A percentile compares a stretch with the other conserved stretches of the same genome.
Evolutionary conservation across 306 rosid species (phyloP).

Genomic region (Inga oerstediana): DNA sequence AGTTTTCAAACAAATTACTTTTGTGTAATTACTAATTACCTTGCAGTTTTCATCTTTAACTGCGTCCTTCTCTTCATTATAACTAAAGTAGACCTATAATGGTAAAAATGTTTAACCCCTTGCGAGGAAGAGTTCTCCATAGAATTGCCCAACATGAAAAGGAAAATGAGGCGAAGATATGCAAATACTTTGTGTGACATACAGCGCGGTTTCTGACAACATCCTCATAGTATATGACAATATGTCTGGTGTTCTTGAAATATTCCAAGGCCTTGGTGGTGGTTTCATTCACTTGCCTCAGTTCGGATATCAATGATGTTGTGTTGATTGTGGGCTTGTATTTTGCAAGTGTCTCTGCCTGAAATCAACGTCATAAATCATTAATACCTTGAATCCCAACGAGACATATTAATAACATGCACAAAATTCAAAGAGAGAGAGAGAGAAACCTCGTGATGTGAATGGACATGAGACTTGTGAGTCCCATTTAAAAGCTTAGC

Average conservation of each 20-base stretch:
- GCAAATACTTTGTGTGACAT: conserved; percentile 37
- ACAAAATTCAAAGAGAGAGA: conserved; percentile 31
- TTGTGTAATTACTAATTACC: background rate
- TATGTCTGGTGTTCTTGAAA: conserved; percentile 87
- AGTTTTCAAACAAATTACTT: background rate
- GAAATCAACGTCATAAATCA: conserved; percentile 45
- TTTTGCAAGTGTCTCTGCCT: conserved; percentile 89
- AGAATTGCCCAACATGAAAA: background rate
- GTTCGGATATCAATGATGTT: conserved; percentile 57
- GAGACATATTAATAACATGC: background rate
- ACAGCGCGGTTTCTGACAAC: conserved; percentile 79
- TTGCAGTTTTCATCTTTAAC: background rate
- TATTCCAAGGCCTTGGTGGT: conserved; percentile 81
- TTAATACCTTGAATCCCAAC: background rate
- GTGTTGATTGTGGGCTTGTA: conserved; percentile 88
- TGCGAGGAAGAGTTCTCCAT: background rate
- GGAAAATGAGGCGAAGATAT: conserved; percentile 20
- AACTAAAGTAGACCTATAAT: background rate
- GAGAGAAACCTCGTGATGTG: conserved; percentile 72
- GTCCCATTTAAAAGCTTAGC: conserved; percentile 82
- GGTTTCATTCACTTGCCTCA: conserved; percentile 75
- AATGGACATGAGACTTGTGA: conserved; percentile 98
- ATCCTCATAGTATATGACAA: conserved; percentile 83
- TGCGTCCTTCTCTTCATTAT: background rate
- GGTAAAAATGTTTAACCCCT: background rate